Conservation (phyloP, 345 rosid genomes). For the thale cress (Arabidopsis thaliana) region TAIR10.1 NC_003076.8:25687501-25688000, state of each 20-base stretch:
- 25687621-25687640: conserved; percentile 19
- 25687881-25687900: conserved; percentile 26
- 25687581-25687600: conserved; percentile 12
- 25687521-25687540: conserved; percentile 54
- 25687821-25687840: conserved; percentile 2
- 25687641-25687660: not conserved
- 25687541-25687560: not conserved
- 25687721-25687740: conserved; percentile 4
- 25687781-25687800: not conserved
- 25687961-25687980: conserved; percentile 75
- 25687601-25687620: conserved; percentile 11
- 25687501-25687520: conserved; percentile 95
- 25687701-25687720: not conserved
- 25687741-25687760: conserved; percentile 15
- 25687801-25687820: conserved; percentile 1
- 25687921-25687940: conserved; percentile 83
- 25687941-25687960: conserved; percentile 94
- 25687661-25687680: conserved; percentile 6
- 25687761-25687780: not conserved
- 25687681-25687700: conserved; percentile 3
- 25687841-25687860: conserved; percentile 21
- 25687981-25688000: conserved; percentile 17
- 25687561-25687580: not conserved
- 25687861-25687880: conserved; percentile 19
- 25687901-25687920: conserved; percentile 14